Conservation (phyloP, 805 yeast species). For the Metschnikowia baotianmanensis region DNA sequence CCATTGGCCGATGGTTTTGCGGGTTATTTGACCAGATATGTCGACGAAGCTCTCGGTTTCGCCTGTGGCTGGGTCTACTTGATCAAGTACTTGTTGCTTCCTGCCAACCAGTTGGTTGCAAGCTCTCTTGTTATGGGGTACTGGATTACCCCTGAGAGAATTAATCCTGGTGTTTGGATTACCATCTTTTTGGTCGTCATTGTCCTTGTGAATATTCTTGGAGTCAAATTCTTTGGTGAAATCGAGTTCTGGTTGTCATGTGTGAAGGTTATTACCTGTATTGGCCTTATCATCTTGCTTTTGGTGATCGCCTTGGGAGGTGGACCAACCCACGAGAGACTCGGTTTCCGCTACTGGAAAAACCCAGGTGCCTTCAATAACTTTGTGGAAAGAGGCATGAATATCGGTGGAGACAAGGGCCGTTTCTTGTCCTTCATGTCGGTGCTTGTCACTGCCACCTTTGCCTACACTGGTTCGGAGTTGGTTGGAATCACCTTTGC, state of each 20-base stretch:
- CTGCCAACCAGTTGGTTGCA: slow-evolving; percentile 66
- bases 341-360: slow-evolving; percentile 70
- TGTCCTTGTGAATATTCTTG: slow-evolving; percentile 41
- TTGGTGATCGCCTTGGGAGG: slow-evolving; percentile 74
- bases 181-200: slow-evolving; percentile 43
- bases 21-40: slow-evolving; percentile 61
- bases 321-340: slow-evolving; percentile 69
- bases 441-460: slow-evolving; percentile 64
- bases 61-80: slow-evolving; percentile 67
- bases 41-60: slow-evolving; percentile 65
- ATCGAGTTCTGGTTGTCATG: slow-evolving; percentile 56
- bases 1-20: slow-evolving; percentile 68
- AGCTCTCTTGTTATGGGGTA: slow-evolving; percentile 53
- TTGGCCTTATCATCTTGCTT: slow-evolving; percentile 64
- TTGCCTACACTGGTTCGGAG: slow-evolving; percentile 72
- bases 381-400: slow-evolving; percentile 44
- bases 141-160: slow-evolving; percentile 46
- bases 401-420: slow-evolving; percentile 46
- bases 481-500: slow-evolving; percentile 70
- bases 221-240: slow-evolving; percentile 50
- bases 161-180: slow-evolving; percentile 51
- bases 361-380: slow-evolving; percentile 62
- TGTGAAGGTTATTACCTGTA: slow-evolving; percentile 61
- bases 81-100: slow-evolving; percentile 51
- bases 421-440: slow-evolving; percentile 60